phyloP scores from a whole-genome alignment of 306 rosid genomes.

The Crataegus laevigata region DNA sequence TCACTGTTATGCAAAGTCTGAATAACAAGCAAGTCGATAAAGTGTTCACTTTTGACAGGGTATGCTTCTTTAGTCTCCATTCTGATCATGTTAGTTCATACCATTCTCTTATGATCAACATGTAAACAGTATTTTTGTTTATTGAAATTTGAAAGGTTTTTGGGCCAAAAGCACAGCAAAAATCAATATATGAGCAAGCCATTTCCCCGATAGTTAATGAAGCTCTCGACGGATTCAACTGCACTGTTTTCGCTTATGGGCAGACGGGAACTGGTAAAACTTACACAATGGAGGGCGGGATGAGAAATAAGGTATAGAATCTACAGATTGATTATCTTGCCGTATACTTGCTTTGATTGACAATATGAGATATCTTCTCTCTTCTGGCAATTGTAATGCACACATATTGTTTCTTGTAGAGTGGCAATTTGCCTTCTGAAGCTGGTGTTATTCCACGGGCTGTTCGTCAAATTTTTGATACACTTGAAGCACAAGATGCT shows the following conservation, averaged over 20 bases:
- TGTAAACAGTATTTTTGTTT: background rate
- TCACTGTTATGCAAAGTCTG: constrained; percentile 64
- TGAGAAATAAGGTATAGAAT: constrained; percentile 83
- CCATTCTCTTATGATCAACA: background rate
- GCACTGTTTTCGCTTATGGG: constrained; percentile 95
- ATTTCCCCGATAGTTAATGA: constrained; percentile 84
- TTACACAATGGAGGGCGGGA: constrained; percentile 98
- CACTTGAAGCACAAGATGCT: constrained; percentile 75
- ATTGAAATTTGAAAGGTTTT: constrained; percentile 49
- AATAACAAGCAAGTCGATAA: constrained; percentile 85
- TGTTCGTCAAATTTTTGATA: constrained; percentile 85
- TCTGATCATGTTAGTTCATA: background rate
- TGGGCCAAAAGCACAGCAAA: constrained; percentile 90
- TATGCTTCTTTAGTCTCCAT: constrained; percentile 14
- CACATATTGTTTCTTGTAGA: constrained; percentile 22
- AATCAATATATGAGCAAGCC: constrained; percentile 89
- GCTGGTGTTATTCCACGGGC: constrained; percentile 98
- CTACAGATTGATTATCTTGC: constrained; percentile 24
- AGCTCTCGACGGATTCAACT: constrained; percentile 93
- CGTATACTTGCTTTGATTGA: background rate
- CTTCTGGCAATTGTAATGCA: background rate
- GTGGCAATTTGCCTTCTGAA: constrained; percentile 79
- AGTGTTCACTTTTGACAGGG: constrained; percentile 87
- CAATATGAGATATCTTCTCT: background rate
- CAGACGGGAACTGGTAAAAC: constrained; percentile 99